Conservation (phyloP, 371 early-diverging fungal genomes). For the Saksenaea vasiformis region DNA sequence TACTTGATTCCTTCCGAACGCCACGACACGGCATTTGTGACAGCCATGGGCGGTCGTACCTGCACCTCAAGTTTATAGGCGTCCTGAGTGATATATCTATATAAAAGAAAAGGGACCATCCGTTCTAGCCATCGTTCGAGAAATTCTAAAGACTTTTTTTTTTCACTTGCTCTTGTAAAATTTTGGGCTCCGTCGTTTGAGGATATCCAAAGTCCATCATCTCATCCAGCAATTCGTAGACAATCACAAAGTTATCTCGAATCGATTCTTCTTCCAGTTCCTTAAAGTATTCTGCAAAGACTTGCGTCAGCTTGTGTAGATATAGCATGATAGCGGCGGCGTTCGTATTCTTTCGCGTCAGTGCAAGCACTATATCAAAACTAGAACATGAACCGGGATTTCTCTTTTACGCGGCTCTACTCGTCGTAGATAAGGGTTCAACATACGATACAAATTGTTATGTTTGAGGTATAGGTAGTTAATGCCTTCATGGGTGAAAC, state of each 20-base stretch:
- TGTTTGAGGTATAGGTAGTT: constrained; percentile 93
- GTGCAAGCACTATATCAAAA: constrained; percentile 77
- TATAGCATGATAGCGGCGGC: constrained; percentile 94
- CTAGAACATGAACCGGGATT: neutral
- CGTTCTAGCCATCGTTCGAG: neutral
- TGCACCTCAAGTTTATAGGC: constrained; percentile 91
- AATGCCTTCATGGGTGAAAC: constrained; percentile 93
- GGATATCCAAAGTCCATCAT: constrained; percentile 99
- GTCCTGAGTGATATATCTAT: constrained; percentile 95
- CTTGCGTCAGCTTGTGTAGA: constrained; percentile 90
- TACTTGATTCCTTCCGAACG: constrained; percentile 96
- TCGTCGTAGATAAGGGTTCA: neutral
- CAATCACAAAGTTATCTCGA: constrained; percentile 91
- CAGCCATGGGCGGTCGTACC: constrained; percentile 94
- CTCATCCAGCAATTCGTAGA: constrained; percentile 98
- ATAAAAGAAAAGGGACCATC: neutral
- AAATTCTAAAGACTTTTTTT: neutral
- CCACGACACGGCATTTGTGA: constrained; percentile 98
- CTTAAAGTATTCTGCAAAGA: constrained; percentile 97
- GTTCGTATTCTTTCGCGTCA: constrained; percentile 96
- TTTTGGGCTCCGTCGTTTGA: constrained; percentile 97
- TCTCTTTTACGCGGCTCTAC: neutral
- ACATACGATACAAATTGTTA: constrained; percentile 93
- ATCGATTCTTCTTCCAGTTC: constrained; percentile 97
- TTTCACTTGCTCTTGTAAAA: constrained; percentile 81